A percentile compares a stretch with the other conserved stretches of the same genome.
These are phyloP conservation scores for Taphrina betulina DNA, from an alignment of 1,139 yeast genomes.

Conservation along the genomic window DNA sequence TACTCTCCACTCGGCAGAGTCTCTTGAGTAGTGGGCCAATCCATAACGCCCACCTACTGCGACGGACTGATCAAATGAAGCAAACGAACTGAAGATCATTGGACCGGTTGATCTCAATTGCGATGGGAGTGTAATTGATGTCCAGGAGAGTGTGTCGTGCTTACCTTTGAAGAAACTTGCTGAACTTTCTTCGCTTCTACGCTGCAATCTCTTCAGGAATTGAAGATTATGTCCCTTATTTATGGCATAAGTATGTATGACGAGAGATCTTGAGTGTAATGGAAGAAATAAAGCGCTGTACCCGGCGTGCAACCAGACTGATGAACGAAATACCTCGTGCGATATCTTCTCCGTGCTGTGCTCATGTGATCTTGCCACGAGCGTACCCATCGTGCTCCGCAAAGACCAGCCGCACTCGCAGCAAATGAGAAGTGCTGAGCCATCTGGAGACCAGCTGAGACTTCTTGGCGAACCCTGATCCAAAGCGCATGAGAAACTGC, in stretches of 20 bases:
- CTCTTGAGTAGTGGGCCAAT: constrained; percentile 46
- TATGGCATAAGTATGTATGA: background rate
- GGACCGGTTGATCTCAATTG: background rate
- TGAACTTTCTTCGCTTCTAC: background rate
- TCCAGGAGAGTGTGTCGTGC: background rate
- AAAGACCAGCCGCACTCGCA: constrained; percentile 5
- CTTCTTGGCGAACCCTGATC: constrained; percentile 6
- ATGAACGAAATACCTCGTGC: background rate
- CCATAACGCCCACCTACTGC: constrained; percentile 50
- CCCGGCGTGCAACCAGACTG: constrained; percentile 1
- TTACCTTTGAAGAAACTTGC: background rate
- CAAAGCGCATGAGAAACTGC: too few species aligned
- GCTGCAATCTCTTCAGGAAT: background rate
- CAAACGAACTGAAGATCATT: constrained; percentile 38
- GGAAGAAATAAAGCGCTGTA: constrained; percentile 5
- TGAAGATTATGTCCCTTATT: background rate
- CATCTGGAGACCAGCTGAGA: background rate
- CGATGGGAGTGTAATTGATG: background rate
- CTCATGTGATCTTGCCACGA: constrained; percentile 2
- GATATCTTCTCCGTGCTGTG: background rate
- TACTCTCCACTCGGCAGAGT: constrained; percentile 49
- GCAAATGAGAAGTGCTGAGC: constrained; percentile 1
- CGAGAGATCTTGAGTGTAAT: background rate
- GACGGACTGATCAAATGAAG: constrained; percentile 47
- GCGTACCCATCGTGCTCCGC: too few species aligned